These are phyloP conservation scores for Sequoiadendron giganteum DNA, from an alignment of 75 land plant species.

Conservation along the genomic window DNA sequence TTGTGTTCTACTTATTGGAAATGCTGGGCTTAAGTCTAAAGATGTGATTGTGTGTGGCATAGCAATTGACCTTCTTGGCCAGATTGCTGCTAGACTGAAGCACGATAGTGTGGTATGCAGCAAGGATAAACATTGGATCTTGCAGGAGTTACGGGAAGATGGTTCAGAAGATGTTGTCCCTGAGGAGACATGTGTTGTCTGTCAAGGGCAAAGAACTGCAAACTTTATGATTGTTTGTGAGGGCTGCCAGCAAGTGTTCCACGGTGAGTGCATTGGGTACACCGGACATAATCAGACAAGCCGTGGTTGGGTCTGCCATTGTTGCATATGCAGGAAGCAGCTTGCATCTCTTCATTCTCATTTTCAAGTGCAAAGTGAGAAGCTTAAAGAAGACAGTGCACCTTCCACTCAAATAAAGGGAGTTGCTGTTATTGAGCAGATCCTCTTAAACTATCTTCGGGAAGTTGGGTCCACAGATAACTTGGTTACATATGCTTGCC, in stretches of 20 bases:
- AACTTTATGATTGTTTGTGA: slow-evolving; percentile 59
- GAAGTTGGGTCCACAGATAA: slow-evolving; percentile 68
- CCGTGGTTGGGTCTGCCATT: slow-evolving; percentile 72
- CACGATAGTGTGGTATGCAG: slow-evolving; percentile 66
- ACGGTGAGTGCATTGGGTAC: slow-evolving; percentile 79
- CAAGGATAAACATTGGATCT: slow-evolving; percentile 76
- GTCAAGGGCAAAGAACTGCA: slow-evolving; percentile 44
- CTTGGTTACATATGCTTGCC: slow-evolving; percentile 62
- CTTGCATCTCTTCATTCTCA: slow-evolving; percentile 54
- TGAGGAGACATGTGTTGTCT: slow-evolving; percentile 60
- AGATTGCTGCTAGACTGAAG: slow-evolving; percentile 91
- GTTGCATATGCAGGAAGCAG: slow-evolving; percentile 76
- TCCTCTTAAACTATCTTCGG: slow-evolving; percentile 82
- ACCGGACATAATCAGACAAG: slow-evolving; percentile 49
- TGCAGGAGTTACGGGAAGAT: slow-evolving; percentile 38
- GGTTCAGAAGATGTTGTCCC: slow-evolving; percentile 8
- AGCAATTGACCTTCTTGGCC: slow-evolving; percentile 94
- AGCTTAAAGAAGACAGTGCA: slow-evolving; percentile 7
- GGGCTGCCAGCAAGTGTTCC: slow-evolving; percentile 76
- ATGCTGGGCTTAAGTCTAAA: slow-evolving; percentile 87
- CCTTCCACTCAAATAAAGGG: slow-evolving; percentile 28
- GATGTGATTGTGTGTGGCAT: slow-evolving; percentile 73
- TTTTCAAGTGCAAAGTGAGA: slow-evolving; percentile 32
- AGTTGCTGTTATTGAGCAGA: slow-evolving; percentile 75
- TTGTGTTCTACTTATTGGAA: slow-evolving; percentile 84